phyloP scores from a whole-genome alignment of 768 basidiomycete species.

The Leccinum ochraceum region DNA sequence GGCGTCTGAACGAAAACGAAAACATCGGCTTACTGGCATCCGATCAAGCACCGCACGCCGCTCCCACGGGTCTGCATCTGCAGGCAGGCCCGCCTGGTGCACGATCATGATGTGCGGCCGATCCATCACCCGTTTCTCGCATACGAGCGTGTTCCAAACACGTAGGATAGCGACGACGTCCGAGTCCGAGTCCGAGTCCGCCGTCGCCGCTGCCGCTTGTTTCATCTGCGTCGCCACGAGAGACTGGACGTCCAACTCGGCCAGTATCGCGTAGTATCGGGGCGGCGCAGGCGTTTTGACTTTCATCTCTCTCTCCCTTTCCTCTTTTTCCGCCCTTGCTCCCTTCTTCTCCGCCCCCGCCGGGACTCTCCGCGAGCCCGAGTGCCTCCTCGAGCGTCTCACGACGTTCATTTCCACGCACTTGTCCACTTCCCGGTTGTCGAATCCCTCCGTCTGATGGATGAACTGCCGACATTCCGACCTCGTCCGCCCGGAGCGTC shows the following conservation, averaged over 20 bases:
- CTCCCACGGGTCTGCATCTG: conserved; percentile 4
- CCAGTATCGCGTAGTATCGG: conserved; percentile 58
- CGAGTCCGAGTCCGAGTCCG: background rate
- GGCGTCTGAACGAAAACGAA: too few species aligned
- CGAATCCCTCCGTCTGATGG: conserved; percentile 31
- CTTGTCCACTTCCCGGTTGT: conserved; percentile 61
- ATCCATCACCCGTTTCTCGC: conserved; percentile 43
- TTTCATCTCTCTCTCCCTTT: too few species aligned
- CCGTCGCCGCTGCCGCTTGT: background rate
- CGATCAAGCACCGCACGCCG: too few species aligned
- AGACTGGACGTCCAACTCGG: too few species aligned
- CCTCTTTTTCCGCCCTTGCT: too few species aligned
- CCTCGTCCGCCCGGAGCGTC: too few species aligned
- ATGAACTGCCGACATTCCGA: too few species aligned
- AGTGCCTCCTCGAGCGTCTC: conserved; percentile 49
- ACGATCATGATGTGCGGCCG: conserved; percentile 86
- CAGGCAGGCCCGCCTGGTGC: conserved; percentile 26
- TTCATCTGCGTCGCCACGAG: too few species aligned
- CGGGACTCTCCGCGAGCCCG: conserved; percentile 3
- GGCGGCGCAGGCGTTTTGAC: too few species aligned
- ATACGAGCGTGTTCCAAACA: conserved; percentile 47
- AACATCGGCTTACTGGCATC: too few species aligned
- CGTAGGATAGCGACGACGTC: conserved; percentile 27
- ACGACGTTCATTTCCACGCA: conserved; percentile 65
- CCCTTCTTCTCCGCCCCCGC: too few species aligned